Conservation (phyloP, 2,329 filamentous ascomycete genomes). For the Aureobasidium pullulans region DNA sequence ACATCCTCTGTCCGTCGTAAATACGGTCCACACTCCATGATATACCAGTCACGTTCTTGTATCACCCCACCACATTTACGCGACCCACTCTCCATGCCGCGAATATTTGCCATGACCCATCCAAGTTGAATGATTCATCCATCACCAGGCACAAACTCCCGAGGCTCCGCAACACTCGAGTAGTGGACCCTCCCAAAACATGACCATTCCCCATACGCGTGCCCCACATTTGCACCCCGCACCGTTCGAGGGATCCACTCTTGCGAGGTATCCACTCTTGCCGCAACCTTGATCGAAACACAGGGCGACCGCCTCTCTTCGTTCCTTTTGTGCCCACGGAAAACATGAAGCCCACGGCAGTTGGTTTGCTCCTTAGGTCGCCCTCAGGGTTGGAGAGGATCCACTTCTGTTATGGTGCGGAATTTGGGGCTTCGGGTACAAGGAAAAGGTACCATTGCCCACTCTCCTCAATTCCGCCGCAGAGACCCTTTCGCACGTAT, state of each 20-base stretch:
- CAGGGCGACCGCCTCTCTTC: not conserved
- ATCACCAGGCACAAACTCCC: not conserved
- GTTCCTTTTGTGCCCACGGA: not conserved
- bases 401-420: no score
- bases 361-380: not conserved
- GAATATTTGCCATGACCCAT: not conserved
- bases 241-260: not conserved
- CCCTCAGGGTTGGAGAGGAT: not conserved
- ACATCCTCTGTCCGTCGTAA: no score
- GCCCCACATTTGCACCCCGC: constrained; percentile 7
- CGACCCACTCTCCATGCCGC: not conserved
- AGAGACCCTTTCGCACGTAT: not conserved
- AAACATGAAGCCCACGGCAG: not conserved
- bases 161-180: not conserved
- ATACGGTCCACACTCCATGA: no score
- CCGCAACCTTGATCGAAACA: not conserved
- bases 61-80: not conserved
- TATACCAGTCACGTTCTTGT: not conserved
- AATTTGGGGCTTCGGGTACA: not conserved
- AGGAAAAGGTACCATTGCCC: not conserved
- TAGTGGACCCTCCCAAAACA: not conserved
- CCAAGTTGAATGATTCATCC: not conserved
- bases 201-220: not conserved
- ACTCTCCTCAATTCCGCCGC: not conserved
- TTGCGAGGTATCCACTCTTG: not conserved